Evolutionary conservation across 1,139 yeast genomes (phyloP), one percentile per base, ranked within the genome.

Genomic region (Zygoascus hellenicus): DNA sequence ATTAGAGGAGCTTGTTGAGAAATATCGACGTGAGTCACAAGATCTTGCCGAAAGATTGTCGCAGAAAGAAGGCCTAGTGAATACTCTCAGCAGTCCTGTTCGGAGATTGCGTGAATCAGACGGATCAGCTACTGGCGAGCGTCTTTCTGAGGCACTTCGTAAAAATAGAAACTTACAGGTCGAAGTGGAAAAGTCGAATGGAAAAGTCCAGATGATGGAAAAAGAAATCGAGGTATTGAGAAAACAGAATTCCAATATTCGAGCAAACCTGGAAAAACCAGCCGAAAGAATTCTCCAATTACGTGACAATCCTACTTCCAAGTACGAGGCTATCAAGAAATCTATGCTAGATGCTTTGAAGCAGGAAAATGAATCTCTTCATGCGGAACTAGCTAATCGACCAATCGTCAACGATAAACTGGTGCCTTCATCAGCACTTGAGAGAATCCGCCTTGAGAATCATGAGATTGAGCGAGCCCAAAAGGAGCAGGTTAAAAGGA

Each of bases 341-440:
- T 67, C 72, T 38, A 70, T 76, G 50, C 64, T 87, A 16, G 76
- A 75, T 14, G 66, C 73, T 0, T 67, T 88, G 30, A 64, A 72
- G 41, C 64, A 66, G 33, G 96, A 88, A 60, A 88, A 87, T 55
- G 66, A 71, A n/a, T 81, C 74, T 9, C 66, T 88, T 15, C 53
- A 70, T 19, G 56, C 57, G 2, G 62, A 61, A 43, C 43, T 58
- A 10, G 48, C 51, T 14, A 56, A 51, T 26, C 7, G 31, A 9
- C 26, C 34, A 9, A 30, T 29, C 1, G 29, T 37, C 9, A 47
- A 48, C 13, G 50, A 55, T 26, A 49, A 52, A 9, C 55, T 62
- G 0, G 66, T 87, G 0, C 95, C 95, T 0, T 71, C 69, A 51
- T 70, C 87, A 0, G 75, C 85, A 0, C 80, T 83, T 52, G 87